These are phyloP conservation scores for Arachnopeziza araneosa DNA, from an alignment of 2,329 filamentous ascomycete species.

Conservation along the genomic window DNA sequence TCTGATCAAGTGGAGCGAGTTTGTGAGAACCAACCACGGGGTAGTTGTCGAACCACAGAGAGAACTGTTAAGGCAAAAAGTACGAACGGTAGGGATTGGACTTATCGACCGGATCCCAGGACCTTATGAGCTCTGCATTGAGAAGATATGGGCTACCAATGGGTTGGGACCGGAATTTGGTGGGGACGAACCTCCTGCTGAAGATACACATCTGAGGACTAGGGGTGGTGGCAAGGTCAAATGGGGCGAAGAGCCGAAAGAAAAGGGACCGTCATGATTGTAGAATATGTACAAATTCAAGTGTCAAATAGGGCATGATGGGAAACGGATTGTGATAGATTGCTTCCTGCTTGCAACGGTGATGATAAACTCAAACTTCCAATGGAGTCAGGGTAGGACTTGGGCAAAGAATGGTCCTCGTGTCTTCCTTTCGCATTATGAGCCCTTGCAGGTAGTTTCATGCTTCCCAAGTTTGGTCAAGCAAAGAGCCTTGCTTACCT, in stretches of 20 bases:
- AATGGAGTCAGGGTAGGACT: too few relatives aligned
- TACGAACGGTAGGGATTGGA: slow-evolving; percentile 80
- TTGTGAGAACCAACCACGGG: slow-evolving; percentile 91
- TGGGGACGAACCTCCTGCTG: slow-evolving; percentile 16
- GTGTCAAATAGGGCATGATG: too few relatives aligned
- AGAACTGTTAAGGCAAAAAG: slow-evolving; percentile 80
- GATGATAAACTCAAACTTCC: too few relatives aligned
- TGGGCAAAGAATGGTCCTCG: too few relatives aligned
- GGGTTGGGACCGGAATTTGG: slow-evolving; percentile 18
- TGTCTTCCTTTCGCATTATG: too few relatives aligned
- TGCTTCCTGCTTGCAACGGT: too few relatives aligned
- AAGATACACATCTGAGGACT: background rate
- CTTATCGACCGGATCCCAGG: slow-evolving; percentile 85
- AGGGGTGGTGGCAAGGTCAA: background rate
- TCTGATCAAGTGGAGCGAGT: slow-evolving; percentile 84
- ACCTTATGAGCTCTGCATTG: slow-evolving; percentile 80
- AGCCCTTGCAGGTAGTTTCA: too few relatives aligned
- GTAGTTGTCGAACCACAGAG: slow-evolving; percentile 89
- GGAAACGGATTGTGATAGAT: too few relatives aligned
- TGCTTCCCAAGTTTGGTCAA: too few relatives aligned
- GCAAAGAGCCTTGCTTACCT: too few relatives aligned
- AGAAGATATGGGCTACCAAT: slow-evolving; percentile 89
- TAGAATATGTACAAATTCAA: too few relatives aligned
- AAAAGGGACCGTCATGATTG: too few relatives aligned
- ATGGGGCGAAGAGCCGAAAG: background rate